Conservation (phyloP, 176 grass and related monocot genomes). For the Ensete glaucum region DNA sequence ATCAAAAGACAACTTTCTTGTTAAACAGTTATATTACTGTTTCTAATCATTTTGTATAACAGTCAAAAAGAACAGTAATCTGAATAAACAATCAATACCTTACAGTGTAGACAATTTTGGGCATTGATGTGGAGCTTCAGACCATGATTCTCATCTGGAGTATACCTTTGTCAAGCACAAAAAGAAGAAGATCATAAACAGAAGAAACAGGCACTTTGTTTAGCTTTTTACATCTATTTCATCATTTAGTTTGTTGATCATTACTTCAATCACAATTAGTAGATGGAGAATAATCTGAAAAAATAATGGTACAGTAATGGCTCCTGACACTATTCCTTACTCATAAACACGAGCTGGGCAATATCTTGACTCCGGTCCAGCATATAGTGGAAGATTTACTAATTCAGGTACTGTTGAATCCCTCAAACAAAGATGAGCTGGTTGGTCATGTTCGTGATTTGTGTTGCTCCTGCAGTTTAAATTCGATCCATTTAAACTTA, state of each 20-base stretch:
- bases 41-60: background rate
- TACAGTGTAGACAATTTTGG: conserved; percentile 97
- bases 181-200: background rate
- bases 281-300: background rate
- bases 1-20: background rate
- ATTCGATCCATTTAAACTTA: conserved; percentile 17
- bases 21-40: background rate
- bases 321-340: conserved; percentile 30
- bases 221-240: background rate
- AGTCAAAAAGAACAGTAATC: background rate
- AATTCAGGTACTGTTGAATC: conserved; percentile 52
- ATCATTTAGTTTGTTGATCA: background rate
- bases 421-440: conserved; percentile 75
- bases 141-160: conserved; percentile 48
- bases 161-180: conserved; percentile 38
- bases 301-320: background rate
- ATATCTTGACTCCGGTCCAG: conserved; percentile 67
- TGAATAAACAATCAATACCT: conserved; percentile 29
- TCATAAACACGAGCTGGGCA: conserved; percentile 96
- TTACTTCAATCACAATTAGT: background rate
- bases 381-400: conserved; percentile 78
- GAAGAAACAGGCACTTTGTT: background rate
- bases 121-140: conserved; percentile 88
- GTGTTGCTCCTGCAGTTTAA: conserved; percentile 68
- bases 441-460: conserved; percentile 98